Evolutionary conservation across 2,329 filamentous ascomycete species (phyloP), one percentile per base, ranked within the genome.

Genomic region (Monosporascus sp.): DNA sequence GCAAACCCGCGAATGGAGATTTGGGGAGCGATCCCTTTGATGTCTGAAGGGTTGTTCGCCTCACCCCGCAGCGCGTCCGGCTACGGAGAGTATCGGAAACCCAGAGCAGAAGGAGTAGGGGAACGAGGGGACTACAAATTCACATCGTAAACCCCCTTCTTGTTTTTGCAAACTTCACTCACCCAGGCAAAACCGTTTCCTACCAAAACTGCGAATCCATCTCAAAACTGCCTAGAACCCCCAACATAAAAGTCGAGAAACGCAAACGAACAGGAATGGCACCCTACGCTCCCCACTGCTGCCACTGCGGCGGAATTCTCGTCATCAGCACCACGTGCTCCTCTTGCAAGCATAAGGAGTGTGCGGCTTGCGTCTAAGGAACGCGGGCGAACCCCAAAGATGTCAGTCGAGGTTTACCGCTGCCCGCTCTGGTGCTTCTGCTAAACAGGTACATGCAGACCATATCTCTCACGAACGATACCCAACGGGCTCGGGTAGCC

Each of bases 281-380:
- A 25, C 42, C 42, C 11, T 61, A 66, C 54, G 60, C 63, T 2
- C 57, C 63, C 38, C 60, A 64, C 51, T 66, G 64, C 60, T 66
- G 64, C 57, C 62, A 65, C 49, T 66, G 64, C 50, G 64, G 64
- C 24, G 63, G 64, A 36, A 57, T 65, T 27, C 65, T 66, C 53
- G 64, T 65, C 55, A 66, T 66, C 54, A 65, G 60, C 60, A 62
- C 59, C 9, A 52, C 58, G 51, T 66, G 64, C 54, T 56, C 62
- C 20, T 66, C 63, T 63, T 66, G 64, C 59, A 64, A 65, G 54
- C 64, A 66, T 42, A 60, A 64, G 54, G 64, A 65, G 51, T 65
- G 64, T 48, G 39, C 56, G 15, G 57, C 62, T 25, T 66, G 63
- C 51, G 41, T 51, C 47, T 66, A 53, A 61, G 48, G 52, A 31